A percentile compares a stretch with the other conserved stretches of the same genome.
phyloP scores from a whole-genome alignment of 208 protist genomes.

The Crithidia thermophila region DNA sequence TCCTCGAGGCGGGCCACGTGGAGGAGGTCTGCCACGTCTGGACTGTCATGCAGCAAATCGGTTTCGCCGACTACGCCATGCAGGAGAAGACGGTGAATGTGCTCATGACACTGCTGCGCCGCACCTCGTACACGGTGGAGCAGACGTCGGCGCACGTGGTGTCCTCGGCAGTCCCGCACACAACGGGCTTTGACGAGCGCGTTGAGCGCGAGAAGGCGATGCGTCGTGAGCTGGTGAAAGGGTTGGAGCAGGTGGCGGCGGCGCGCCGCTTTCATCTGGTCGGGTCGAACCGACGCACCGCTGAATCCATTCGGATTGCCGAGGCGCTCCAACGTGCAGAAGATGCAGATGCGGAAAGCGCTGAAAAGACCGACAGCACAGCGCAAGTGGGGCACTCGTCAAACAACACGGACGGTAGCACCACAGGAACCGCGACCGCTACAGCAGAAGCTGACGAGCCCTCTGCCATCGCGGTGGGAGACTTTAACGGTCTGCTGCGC shows the following conservation, averaged over 20 bases:
- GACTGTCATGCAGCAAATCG: constrained; percentile 68
- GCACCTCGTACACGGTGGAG: constrained; percentile 13
- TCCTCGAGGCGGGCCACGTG: constrained; percentile 54
- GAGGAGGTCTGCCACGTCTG: constrained; percentile 62
- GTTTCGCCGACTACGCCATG: constrained; percentile 67
- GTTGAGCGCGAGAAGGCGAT: constrained; percentile 40
- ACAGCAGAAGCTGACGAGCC: background rate
- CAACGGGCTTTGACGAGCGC: background rate
- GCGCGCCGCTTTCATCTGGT: constrained; percentile 35
- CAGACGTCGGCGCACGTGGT: constrained; percentile 12
- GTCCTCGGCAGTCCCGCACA: background rate
- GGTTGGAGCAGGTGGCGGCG: constrained; percentile 52
- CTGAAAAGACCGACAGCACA: background rate
- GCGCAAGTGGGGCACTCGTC: background rate
- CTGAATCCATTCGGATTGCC: constrained; percentile 42
- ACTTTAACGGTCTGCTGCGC: constrained; percentile 77
- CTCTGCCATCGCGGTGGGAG: constrained; percentile 51
- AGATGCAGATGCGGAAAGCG: background rate
- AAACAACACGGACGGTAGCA: background rate
- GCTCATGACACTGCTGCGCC: constrained; percentile 52
- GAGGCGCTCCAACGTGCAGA: constrained; percentile 33
- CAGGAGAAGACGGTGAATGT: constrained; percentile 57
- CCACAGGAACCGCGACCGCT: background rate
- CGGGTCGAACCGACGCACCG: constrained; percentile 35
- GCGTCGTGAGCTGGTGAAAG: constrained; percentile 46